Percentiles rank a stretch among this genome's conserved stretches.
Conservation (phyloP, 1,284 basidiomycete species). For the Boletellus deceptivus region DNA sequence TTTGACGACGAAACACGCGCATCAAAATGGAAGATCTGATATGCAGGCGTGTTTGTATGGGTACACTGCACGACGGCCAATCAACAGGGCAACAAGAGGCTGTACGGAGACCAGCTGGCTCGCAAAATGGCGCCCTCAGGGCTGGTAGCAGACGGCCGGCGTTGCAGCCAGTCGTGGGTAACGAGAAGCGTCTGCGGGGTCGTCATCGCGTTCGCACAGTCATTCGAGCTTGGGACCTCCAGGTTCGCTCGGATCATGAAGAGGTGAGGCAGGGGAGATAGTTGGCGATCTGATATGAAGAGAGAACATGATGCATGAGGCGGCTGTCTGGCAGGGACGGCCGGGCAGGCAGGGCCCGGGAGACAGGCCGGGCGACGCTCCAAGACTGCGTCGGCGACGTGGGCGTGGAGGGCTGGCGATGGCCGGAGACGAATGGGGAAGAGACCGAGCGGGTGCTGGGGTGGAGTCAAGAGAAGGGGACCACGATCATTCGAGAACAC, state of each 20-base stretch:
- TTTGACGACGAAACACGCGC: constrained; percentile 36
- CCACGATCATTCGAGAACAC: constrained; percentile 28
- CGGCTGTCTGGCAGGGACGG: constrained; percentile 4
- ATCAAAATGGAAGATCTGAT: constrained; percentile 34
- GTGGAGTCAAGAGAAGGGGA: constrained; percentile 19
- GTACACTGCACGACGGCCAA: constrained; percentile 18
- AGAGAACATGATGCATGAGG: constrained; percentile 31
- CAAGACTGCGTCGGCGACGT: constrained; percentile 12
- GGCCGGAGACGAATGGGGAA: constrained; percentile 16
- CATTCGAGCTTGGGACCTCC: constrained; percentile 17
- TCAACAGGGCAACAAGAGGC: constrained; percentile 23
- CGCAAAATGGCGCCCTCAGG: constrained; percentile 3
- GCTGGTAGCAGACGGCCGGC: constrained; percentile 1
- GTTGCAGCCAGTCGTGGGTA: constrained; percentile 12
- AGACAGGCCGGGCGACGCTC: neutral
- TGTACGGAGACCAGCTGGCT: constrained; percentile 16
- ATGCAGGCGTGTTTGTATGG: constrained; percentile 25
- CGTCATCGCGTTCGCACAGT: constrained; percentile 23
- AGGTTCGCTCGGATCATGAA: constrained; percentile 31
- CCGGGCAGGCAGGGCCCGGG: neutral
- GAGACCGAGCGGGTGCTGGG: neutral
- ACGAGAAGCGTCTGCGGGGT: neutral
- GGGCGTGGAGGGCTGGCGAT: too few species aligned
- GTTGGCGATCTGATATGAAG: constrained; percentile 35
- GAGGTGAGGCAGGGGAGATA: constrained; percentile 25